Base-by-base conservation (phyloP, 176 grass and related monocot genomes). In the Ensete ventricosum region DNA sequence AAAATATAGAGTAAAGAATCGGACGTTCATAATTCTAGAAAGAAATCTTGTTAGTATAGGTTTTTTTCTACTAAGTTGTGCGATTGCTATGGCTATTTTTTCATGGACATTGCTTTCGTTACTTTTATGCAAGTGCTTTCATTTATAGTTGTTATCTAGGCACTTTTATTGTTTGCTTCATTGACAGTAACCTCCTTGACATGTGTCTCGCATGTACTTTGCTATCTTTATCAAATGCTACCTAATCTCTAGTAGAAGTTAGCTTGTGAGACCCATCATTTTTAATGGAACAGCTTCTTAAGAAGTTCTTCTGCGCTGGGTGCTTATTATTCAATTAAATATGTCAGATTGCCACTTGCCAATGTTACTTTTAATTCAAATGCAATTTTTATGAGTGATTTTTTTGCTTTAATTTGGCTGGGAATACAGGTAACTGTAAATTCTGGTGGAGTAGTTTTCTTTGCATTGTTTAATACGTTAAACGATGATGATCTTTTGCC, bases 391-490 rank as follows among this genome's bases (percentile, higher is more conserved):
- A 7, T 23, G 9, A 25, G 11, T 29, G 8, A 64, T 60, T 13
- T 27, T 83, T 71, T 29, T 78, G 62, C 26, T 9, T 24, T 66
- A 20, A 0, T 57, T 25, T 49, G 59, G 23, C 54, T 29, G 54
- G 71, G 51, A 69, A n/a, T 59, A 49, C 67, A 97, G 93, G 87
- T 97, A 25, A 97, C 93, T 43, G 93, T 97, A 81, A 97, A 97
- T 86, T 97, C 93, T 52, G 93, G 93, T 12, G 93, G 93, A 73
- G 81, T 97, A 84, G 72, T 97, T 80, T 93, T 97, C 48, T 90
- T 88, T 85, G 93, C 88, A 23, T 70, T 97, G 66, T 97, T 97
- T 79, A 84, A 52, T 73, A 77, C 48, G 59, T 75, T 24, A 65
- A 71, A 74, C 83, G 79, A 62, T 54, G 77, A 72, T 60, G 81